Conservation (phyloP, 1,284 basidiomycete genomes). For the Phaffia rhodozyma region DNA sequence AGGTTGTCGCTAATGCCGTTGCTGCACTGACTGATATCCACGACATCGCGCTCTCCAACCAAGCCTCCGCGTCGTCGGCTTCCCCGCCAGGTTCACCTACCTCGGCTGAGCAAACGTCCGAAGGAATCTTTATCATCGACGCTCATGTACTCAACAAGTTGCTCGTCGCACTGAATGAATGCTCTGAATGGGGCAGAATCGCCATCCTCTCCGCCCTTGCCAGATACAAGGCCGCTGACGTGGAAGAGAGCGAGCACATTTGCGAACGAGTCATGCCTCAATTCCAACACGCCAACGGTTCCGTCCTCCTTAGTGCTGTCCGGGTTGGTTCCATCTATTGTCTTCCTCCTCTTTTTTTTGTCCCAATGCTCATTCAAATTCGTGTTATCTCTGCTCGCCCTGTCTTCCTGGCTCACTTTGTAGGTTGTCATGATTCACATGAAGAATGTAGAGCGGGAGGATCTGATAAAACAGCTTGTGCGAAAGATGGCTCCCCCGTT, state of each 20-base stretch:
- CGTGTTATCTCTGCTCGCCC: background rate
- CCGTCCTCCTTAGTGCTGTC: slow-evolving; percentile 86
- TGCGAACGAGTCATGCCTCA: slow-evolving; percentile 97
- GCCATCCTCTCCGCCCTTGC: slow-evolving; percentile 78
- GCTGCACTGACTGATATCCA: slow-evolving; percentile 95
- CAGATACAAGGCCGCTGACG: slow-evolving; percentile 69
- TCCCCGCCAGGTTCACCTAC: background rate
- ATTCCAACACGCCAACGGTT: slow-evolving; percentile 93
- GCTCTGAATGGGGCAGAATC: slow-evolving; percentile 96
- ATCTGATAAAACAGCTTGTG: slow-evolving; percentile 82
- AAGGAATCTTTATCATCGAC: slow-evolving; percentile 69
- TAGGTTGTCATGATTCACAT: slow-evolving; percentile 97
- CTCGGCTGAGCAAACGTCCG: slow-evolving; percentile 8
- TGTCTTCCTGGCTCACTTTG: background rate
- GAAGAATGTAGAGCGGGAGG: slow-evolving; percentile 67
- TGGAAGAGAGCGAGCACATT: slow-evolving; percentile 94
- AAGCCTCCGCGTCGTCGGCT: slow-evolving; percentile 24
- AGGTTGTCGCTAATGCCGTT: slow-evolving; percentile 97
- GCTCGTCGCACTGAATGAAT: slow-evolving; percentile 90
- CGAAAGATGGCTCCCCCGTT: slow-evolving; percentile 94
- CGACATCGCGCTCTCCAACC: slow-evolving; percentile 32
- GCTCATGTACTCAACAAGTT: slow-evolving; percentile 72
- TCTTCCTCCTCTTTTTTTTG: background rate
- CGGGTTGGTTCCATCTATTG: slow-evolving; percentile 46
- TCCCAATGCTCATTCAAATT: background rate